phyloP scores from a whole-genome alignment of 257 asterid species.

The Petunia axillaris region DNA sequence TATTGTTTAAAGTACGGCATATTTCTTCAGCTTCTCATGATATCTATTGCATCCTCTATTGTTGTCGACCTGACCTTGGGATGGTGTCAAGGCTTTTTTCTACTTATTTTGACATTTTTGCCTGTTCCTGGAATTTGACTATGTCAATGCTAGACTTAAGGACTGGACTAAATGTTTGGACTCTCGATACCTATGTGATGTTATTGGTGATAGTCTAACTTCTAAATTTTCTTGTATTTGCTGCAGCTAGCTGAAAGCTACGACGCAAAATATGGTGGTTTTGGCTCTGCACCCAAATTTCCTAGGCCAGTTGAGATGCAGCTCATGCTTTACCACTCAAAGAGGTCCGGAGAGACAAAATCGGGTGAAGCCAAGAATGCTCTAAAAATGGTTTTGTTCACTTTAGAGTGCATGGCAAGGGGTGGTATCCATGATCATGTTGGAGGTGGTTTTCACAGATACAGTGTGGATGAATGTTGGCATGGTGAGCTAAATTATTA shows the following conservation, averaged over 20 bases:
- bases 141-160: background rate
- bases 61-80: background rate
- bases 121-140: conserved; percentile 17
- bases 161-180: background rate
- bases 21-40: background rate
- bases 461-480: conserved; percentile 99
- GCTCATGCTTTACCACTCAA: conserved; percentile 81
- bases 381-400: conserved; percentile 59
- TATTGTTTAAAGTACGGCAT: background rate
- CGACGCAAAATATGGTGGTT: conserved; percentile 82
- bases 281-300: conserved; percentile 96
- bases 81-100: background rate
- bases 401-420: conserved; percentile 83
- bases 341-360: conserved; percentile 62
- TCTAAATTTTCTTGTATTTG: background rate
- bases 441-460: conserved; percentile 98
- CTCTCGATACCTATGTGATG: background rate
- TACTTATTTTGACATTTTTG: background rate
- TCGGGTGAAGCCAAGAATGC: conserved; percentile 67
- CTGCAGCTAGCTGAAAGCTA: conserved; percentile 71
- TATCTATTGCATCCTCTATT: background rate
- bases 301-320: conserved; percentile 95
- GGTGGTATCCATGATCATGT: conserved; percentile 95
- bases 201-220: conserved; percentile 12
- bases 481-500: conserved; percentile 63